phyloP scores from a whole-genome alignment of 2,329 filamentous ascomycete genomes.

The Colletotrichum gloeosporioides region DNA sequence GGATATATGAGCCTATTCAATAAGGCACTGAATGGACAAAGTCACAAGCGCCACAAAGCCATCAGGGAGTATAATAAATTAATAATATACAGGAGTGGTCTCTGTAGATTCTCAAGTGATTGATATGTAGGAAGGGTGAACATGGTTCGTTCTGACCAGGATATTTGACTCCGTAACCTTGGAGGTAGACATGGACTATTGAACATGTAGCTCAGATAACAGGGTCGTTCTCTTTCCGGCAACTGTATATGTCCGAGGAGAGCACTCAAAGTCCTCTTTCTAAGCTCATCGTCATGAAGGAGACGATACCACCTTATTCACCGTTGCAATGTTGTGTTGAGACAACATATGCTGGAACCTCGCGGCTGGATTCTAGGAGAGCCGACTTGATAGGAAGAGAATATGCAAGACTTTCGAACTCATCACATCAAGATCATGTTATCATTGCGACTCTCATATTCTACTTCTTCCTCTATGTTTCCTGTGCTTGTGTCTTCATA shows the following conservation, averaged over 20 bases:
- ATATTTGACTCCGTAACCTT: background rate
- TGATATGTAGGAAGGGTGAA: background rate
- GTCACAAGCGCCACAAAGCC: background rate
- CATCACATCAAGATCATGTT: too few relatives aligned
- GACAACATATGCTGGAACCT: background rate
- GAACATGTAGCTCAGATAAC: background rate
- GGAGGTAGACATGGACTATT: background rate
- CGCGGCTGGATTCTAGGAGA: background rate
- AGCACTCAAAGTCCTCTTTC: too few relatives aligned
- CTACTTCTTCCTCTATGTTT: too few relatives aligned
- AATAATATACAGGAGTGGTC: background rate
- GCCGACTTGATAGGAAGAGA: too few relatives aligned
- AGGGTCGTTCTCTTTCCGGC: background rate
- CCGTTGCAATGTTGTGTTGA: background rate
- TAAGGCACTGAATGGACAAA: background rate
- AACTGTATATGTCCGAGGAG: background rate
- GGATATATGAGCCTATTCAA: background rate
- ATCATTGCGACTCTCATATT: too few relatives aligned
- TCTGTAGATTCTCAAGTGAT: background rate
- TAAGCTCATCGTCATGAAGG: background rate
- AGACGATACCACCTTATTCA: background rate
- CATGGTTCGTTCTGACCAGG: background rate
- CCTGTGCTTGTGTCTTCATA: too few relatives aligned
- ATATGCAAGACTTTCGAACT: too few relatives aligned
- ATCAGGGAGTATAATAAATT: too few relatives aligned